Percentiles rank a stretch among this genome's conserved stretches.
These are phyloP conservation scores for Xanthoconium separans DNA, from an alignment of 1,284 basidiomycete species.

Conservation along the genomic window DNA sequence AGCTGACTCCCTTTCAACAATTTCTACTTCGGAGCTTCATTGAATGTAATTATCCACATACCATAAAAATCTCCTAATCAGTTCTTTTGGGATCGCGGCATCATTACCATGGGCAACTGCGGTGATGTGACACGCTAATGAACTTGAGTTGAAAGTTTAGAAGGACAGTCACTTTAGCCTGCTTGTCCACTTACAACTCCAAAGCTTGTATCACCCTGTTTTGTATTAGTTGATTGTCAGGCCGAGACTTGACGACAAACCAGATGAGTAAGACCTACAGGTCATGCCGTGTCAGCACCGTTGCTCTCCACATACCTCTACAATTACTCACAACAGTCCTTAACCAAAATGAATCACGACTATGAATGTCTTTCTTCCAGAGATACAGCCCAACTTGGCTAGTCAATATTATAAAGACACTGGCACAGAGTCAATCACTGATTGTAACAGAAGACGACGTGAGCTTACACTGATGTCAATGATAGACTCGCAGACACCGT, in stretches of 20 bases:
- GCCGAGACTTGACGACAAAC: constrained; percentile 3
- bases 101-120: constrained; percentile 6
- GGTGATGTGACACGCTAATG: constrained; percentile 10
- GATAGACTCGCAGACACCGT: constrained; percentile 18
- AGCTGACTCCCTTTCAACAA: constrained; percentile 10
- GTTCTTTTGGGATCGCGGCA: rapidly evolving
- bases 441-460: background rate
- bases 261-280: constrained; percentile 20
- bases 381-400: constrained; percentile 25
- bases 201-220: constrained; percentile 21
- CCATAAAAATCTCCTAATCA: background rate
- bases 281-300: background rate
- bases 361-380: constrained; percentile 14
- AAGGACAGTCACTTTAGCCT: background rate
- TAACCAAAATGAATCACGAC: constrained; percentile 23
- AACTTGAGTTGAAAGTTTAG: constrained; percentile 8
- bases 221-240: constrained; percentile 1
- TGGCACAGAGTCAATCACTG: background rate
- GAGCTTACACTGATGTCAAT: constrained; percentile 12
- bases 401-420: constrained; percentile 24
- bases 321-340: constrained; percentile 18
- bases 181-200: constrained; percentile 9
- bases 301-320: background rate
- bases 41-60: constrained; percentile 5
- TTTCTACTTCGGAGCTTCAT: background rate